phyloP scores from a whole-genome alignment of 495 filamentous ascomycete species.

The Penicillium arizonense region DNA sequence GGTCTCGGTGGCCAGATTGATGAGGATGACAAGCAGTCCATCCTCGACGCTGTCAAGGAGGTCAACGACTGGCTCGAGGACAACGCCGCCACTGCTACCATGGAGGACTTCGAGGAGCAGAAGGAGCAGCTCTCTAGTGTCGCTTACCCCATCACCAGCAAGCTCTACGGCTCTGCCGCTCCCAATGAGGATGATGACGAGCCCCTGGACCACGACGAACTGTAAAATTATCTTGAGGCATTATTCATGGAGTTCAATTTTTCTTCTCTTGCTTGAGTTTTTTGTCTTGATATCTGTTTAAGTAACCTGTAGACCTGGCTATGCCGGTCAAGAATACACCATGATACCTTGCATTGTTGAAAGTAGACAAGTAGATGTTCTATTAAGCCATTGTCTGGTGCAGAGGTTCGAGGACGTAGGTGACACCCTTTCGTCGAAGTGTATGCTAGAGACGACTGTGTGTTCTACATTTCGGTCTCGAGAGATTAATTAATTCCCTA shows the following conservation, averaged over 20 bases:
- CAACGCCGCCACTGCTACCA: conserved; percentile 79
- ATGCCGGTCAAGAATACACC: conserved; percentile 23
- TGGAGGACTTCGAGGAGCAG: conserved; percentile 98
- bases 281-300: conserved; percentile 12
- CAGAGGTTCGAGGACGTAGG: too few species aligned
- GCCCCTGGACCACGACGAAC: conserved; percentile 78
- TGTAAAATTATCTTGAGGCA: conserved; percentile 62
- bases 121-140: conserved; percentile 97
- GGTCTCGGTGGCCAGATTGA: conserved; percentile 97
- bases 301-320: conserved; percentile 17
- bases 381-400: background rate
- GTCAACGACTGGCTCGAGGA: conserved; percentile 96
- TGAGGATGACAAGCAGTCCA: conserved; percentile 97
- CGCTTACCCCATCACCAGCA: conserved; percentile 98
- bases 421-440: too few species aligned
- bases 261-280: conserved; percentile 24
- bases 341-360: conserved; percentile 29
- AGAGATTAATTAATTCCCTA: too few species aligned
- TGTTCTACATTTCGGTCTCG: too few species aligned
- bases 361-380: background rate
- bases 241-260: conserved; percentile 43
- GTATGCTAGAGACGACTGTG: too few species aligned
- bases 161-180: conserved; percentile 73
- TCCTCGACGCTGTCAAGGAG: conserved; percentile 97
- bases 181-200: conserved; percentile 70